Evolutionary conservation across 2,329 filamentous ascomycete genomes (phyloP), one percentile per base, ranked within the genome.

Genomic region (Sphaerulina musiva): DNA sequence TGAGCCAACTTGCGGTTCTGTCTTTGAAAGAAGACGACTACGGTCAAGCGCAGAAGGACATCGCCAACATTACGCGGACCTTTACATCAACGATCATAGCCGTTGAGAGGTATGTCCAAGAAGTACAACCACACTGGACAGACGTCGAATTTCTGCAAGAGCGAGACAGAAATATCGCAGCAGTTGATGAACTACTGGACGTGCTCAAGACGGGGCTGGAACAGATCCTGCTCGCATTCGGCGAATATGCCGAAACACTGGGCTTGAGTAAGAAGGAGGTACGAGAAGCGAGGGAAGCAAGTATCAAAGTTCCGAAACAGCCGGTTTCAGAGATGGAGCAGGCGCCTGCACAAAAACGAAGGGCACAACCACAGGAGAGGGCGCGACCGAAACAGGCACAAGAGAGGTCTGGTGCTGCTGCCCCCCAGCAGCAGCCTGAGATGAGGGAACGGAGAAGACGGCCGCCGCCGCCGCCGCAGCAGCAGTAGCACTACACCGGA

Each of bases 31-130:
- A 97, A 70, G 92, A 97, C 68, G 79, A 80, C 45, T 93, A 84
- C 66, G 92, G 92, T 11, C 87, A 88, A 62, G 92, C 95, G n/a
- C 86, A 95, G 61, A 78, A 83, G 42, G 87, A 93, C 59, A 83
- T 97, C 2, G 82, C 87, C 1, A 73, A 73, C 46, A 84, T 95
- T 53, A 81, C 96, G 48, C 81, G 85, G 45, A 81, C 83, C 1
- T 81, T 95, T 57, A 91, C 88, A 0, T 63, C 69, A 0, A 83
- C 87, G 0, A 83, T 90, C 53, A 78, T 75, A 51, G 82, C 82
- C 60, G 74, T 95, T 3, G 85, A 95, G 64, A 72, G 68, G 1
- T 89, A 95, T 66, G 78, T 83, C 59, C 69, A 70, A 6, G 72
- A 64, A 2, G 73, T 86, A 42, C 77, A 81, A 1, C 70, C 82